These are phyloP conservation scores for Sarocladium strictum DNA, from an alignment of 2,329 filamentous ascomycete genomes.

Conservation along the genomic window DNA sequence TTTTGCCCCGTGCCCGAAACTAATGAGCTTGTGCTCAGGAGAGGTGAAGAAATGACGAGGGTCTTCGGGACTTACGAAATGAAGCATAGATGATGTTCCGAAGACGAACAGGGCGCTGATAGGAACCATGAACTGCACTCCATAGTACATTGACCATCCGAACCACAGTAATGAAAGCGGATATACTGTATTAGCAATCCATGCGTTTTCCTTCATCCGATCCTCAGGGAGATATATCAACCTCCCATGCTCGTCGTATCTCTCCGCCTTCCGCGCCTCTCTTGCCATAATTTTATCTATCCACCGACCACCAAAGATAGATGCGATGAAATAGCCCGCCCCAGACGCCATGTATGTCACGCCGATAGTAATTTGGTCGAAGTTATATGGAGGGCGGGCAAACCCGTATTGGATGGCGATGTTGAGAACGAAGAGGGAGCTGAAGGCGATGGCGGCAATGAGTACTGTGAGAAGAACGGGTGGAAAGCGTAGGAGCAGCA, in stretches of 20 bases:
- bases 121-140: conserved; percentile 57
- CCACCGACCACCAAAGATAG: conserved; percentile 68
- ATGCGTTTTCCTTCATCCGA: conserved; percentile 76
- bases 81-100: conserved; percentile 71
- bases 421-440: conserved; percentile 70
- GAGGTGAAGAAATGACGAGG: conserved; percentile 6
- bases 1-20: too few relatives aligned
- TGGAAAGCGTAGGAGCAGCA: conserved; percentile 68
- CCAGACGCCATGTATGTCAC: conserved; percentile 72
- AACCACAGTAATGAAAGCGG: conserved; percentile 68
- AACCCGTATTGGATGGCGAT: conserved; percentile 71
- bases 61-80: conserved; percentile 50
- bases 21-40: too few relatives aligned
- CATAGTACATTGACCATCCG: conserved; percentile 66
- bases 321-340: conserved; percentile 64
- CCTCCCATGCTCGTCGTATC: conserved; percentile 61
- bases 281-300: conserved; percentile 76
- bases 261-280: conserved; percentile 62
- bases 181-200: conserved; percentile 65
- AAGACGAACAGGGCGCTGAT: conserved; percentile 67
- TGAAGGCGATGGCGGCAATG: conserved; percentile 70
- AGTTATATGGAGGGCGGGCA: conserved; percentile 60
- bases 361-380: conserved; percentile 62
- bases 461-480: conserved; percentile 68
- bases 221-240: conserved; percentile 71